Conservation (phyloP, 306 rosid genomes). For the Begonia peltatifolia region DNA sequence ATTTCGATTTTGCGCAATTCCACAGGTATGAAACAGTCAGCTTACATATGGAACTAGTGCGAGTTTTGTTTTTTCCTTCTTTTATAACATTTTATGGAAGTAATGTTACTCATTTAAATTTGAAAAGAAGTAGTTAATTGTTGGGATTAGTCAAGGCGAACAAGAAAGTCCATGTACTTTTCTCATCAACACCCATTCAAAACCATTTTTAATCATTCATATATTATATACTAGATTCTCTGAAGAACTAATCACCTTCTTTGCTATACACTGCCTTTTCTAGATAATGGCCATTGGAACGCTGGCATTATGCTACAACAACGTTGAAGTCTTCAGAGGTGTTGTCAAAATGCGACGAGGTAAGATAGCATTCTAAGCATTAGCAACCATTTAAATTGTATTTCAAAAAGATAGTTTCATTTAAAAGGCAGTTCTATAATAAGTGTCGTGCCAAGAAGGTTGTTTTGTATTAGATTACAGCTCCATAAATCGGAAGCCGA, state of each 20-base stretch:
- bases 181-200: constrained; percentile 5
- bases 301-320: constrained; percentile 80
- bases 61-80: no score
- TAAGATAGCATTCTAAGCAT: constrained; percentile 23
- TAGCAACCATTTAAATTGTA: no score
- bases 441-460: no score
- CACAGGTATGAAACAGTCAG: constrained; percentile 51
- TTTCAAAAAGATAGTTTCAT: no score
- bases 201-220: no score
- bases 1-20: constrained; percentile 92
- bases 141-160: not conserved
- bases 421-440: no score
- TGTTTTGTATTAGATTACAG: no score
- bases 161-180: not conserved
- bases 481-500: no score
- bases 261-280: constrained; percentile 7
- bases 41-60: not conserved
- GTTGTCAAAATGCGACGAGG: constrained; percentile 98
- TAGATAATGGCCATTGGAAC: constrained; percentile 98
- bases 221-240: not conserved
- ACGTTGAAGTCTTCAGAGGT: constrained; percentile 79
- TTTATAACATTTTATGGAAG: no score
- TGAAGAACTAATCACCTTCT: not conserved
- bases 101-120: no score
- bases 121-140: no score